A percentile compares a stretch with the other conserved stretches of the same genome.
Conservation (phyloP, 768 basidiomycete genomes). For the Tephrocybe rancida region DNA sequence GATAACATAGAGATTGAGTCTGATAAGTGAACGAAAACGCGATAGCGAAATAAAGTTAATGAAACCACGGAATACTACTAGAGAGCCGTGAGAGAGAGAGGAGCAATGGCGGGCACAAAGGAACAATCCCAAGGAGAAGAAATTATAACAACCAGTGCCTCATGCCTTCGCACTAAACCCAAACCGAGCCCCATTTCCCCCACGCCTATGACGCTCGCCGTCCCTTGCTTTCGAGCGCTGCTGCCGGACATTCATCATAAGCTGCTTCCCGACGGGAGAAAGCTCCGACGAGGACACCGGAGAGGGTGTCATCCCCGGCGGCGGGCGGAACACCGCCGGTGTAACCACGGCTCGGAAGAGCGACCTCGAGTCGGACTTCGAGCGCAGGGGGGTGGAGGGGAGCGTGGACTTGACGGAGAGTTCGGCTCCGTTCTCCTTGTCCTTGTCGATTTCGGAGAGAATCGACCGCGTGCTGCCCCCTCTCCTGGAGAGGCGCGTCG, state of each 20-base stretch:
- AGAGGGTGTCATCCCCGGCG: constrained; percentile 49
- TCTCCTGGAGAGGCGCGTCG: constrained; percentile 20
- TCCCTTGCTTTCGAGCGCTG: constrained; percentile 43
- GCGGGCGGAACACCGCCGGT: constrained; percentile 49
- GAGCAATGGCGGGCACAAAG: too few species aligned
- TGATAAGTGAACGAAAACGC: constrained; percentile 1
- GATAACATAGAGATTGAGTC: background rate
- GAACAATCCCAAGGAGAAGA: background rate
- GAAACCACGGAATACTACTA: too few species aligned
- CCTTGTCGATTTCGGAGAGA: constrained; percentile 35
- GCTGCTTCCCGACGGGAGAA: constrained; percentile 64
- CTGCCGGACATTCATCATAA: constrained; percentile 67
- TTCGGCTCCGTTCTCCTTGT: constrained; percentile 39
- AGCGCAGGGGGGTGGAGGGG: constrained; percentile 50
- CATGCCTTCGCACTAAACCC: constrained; percentile 7
- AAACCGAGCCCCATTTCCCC: constrained; percentile 16
- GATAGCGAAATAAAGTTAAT: constrained; percentile 8
- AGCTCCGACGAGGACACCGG: constrained; percentile 75
- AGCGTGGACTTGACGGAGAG: constrained; percentile 37
- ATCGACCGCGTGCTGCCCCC: constrained; percentile 15
- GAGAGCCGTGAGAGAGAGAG: too few species aligned
- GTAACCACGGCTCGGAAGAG: constrained; percentile 39
- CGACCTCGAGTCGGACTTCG: constrained; percentile 34
- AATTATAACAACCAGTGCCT: background rate
- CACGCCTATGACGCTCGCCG: constrained; percentile 28